phyloP scores from a whole-genome alignment of 768 basidiomycete genomes.

The Calocera viscosa region DNA sequence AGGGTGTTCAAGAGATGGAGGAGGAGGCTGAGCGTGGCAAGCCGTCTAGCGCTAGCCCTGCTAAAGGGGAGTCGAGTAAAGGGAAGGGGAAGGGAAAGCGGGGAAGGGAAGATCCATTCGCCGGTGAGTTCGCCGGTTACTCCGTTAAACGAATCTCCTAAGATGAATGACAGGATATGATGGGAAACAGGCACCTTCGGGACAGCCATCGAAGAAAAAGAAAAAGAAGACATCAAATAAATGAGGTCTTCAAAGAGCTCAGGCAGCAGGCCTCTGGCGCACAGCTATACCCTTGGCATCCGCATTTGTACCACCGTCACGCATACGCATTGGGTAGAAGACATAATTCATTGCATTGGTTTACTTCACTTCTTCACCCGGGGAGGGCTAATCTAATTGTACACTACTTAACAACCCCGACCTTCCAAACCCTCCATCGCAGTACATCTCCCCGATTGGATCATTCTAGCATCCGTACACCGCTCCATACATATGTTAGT shows the following conservation, averaged over 20 bases:
- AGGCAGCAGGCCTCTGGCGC: conserved; percentile 29
- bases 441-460: background rate
- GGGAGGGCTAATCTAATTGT: background rate
- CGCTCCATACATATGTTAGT: background rate
- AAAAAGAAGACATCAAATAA: conserved; percentile 59
- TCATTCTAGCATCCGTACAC: background rate
- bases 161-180: conserved; percentile 5
- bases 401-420: background rate
- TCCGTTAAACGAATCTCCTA: conserved; percentile 37
- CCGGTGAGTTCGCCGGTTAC: conserved; percentile 34
- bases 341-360: background rate
- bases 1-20: background rate
- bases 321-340: background rate
- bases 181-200: conserved; percentile 6
- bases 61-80: background rate
- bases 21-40: background rate
- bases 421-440: background rate
- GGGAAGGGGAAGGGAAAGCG: conserved; percentile 37
- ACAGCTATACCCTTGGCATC: conserved; percentile 23
- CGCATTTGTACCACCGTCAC: conserved; percentile 1
- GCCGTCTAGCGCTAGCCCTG: background rate
- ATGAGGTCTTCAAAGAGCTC: conserved; percentile 36
- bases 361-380: background rate
- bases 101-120: conserved; percentile 50
- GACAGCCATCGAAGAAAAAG: conserved; percentile 39